These are phyloP conservation scores for Coix lacrymajobi DNA, from an alignment of 176 grass and related monocot genomes.

Conservation along the genomic window DNA sequence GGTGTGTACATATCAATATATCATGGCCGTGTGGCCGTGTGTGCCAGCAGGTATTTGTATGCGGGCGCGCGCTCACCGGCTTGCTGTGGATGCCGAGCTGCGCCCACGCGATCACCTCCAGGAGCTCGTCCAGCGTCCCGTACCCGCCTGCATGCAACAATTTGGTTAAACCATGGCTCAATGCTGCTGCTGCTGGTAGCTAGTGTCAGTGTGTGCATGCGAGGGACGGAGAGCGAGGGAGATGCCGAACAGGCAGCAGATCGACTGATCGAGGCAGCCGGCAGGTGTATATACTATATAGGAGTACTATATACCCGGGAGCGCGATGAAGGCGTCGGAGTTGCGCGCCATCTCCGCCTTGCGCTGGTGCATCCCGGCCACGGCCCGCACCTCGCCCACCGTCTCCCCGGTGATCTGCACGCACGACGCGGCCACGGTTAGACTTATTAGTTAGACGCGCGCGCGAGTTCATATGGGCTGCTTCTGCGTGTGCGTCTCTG, in stretches of 20 bases:
- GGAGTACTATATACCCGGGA: too few species aligned
- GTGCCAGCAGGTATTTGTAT: too few species aligned
- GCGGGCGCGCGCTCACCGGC: conserved; percentile 33
- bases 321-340: conserved; percentile 93
- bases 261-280: too few species aligned
- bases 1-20: too few species aligned
- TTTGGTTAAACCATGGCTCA: too few species aligned
- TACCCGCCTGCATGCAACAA: conserved; percentile 53
- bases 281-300: too few species aligned
- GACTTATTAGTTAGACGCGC: not conserved
- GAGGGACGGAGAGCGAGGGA: too few species aligned
- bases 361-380: conserved; percentile 86
- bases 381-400: conserved; percentile 75
- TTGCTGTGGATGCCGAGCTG: conserved; percentile 98
- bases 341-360: conserved; percentile 93
- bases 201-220: too few species aligned
- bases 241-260: too few species aligned
- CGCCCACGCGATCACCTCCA: conserved; percentile 94
- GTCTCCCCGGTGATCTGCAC: conserved; percentile 72
- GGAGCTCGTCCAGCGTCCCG: conserved; percentile 89
- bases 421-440: not conserved
- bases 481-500: not conserved
- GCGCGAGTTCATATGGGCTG: too few species aligned
- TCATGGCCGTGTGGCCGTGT: too few species aligned
- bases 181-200: too few species aligned